Evolutionary conservation across 2,329 filamentous ascomycete species (phyloP).

Genomic region (Magnaporthiopsis rhizophila): DNA sequence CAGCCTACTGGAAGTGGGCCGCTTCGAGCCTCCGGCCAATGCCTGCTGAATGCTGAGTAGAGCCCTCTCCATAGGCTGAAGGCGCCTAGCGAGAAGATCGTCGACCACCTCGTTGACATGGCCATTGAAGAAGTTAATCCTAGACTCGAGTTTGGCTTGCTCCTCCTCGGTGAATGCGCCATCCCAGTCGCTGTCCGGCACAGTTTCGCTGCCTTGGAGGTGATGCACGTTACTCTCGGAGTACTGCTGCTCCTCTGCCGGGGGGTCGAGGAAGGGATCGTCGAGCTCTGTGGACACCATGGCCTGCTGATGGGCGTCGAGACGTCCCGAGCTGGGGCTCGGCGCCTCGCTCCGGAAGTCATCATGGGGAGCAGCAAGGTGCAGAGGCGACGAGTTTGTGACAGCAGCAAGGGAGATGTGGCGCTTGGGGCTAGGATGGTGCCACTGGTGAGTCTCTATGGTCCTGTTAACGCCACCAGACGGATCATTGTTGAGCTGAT

Average conservation of each 20-base stretch:
- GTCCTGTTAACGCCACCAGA: constrained; percentile 65
- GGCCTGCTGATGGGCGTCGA: constrained; percentile 34
- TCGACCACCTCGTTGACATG: constrained; percentile 84
- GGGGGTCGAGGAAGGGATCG: constrained; percentile 53
- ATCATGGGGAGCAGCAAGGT: constrained; percentile 39
- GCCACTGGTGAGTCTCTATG: constrained; percentile 38
- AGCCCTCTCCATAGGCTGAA: constrained; percentile 75
- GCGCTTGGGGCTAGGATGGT: constrained; percentile 32
- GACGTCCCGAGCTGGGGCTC: constrained; percentile 61
- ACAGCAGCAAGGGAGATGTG: constrained; percentile 28
- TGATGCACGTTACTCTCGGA: constrained; percentile 39
- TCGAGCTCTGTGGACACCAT: constrained; percentile 48
- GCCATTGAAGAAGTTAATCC: constrained; percentile 82
- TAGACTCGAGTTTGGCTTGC: constrained; percentile 72
- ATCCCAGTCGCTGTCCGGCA: constrained; percentile 86
- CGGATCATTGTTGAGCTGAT: constrained; percentile 69
- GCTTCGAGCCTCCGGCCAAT: constrained; percentile 45
- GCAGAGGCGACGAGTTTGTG: constrained; percentile 42
- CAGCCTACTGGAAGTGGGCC: constrained; percentile 46
- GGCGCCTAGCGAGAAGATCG: constrained; percentile 63
- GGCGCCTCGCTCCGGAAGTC: constrained; percentile 58
- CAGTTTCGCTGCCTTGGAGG: constrained; percentile 53
- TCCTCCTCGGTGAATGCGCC: constrained; percentile 74
- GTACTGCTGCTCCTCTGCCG: constrained; percentile 12
- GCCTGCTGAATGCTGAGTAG: constrained; percentile 67